Percentiles rank a stretch among this genome's conserved stretches.
These are phyloP conservation scores for Metarhizium sp. DNA, from an alignment of 2,329 filamentous ascomycete species.

Conservation along the genomic window DNA sequence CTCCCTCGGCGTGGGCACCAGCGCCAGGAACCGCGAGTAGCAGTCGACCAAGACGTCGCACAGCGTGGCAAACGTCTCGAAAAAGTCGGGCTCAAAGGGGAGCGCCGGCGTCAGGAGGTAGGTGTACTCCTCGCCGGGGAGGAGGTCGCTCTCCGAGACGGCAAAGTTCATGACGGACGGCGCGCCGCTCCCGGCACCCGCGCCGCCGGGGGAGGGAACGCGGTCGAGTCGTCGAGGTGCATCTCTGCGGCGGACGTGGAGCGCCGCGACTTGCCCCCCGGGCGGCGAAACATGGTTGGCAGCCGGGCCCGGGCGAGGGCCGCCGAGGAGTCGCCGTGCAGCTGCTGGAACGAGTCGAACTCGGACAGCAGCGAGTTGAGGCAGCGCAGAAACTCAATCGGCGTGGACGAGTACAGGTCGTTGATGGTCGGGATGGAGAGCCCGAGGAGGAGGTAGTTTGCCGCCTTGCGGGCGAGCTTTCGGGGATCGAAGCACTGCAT, in stretches of 20 bases:
- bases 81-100: slow-evolving; percentile 95
- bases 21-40: slow-evolving; percentile 67
- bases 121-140: slow-evolving; percentile 79
- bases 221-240: slow-evolving; percentile 21
- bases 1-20: slow-evolving; percentile 67
- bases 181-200: slow-evolving; percentile 20
- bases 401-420: slow-evolving; percentile 72
- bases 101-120: slow-evolving; percentile 84
- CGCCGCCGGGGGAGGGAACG: slow-evolving; percentile 15
- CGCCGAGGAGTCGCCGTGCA: slow-evolving; percentile 70
- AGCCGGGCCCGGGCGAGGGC: slow-evolving; percentile 70
- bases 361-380: slow-evolving; percentile 79
- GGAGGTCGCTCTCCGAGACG: slow-evolving; percentile 53
- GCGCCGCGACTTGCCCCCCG: slow-evolving; percentile 46
- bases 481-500: slow-evolving; percentile 80
- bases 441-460: slow-evolving; percentile 87
- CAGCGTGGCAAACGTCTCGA: slow-evolving; percentile 89
- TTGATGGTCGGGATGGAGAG: slow-evolving; percentile 83
- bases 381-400: slow-evolving; percentile 78
- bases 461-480: slow-evolving; percentile 81
- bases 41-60: slow-evolving; percentile 93
- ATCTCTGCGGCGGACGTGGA: slow-evolving; percentile 39
- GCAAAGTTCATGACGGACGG: slow-evolving; percentile 46
- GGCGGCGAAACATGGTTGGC: slow-evolving; percentile 73
- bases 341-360: slow-evolving; percentile 87